Conservation (phyloP, 495 filamentous ascomycete species). For the Xylaria scruposa region DNA sequence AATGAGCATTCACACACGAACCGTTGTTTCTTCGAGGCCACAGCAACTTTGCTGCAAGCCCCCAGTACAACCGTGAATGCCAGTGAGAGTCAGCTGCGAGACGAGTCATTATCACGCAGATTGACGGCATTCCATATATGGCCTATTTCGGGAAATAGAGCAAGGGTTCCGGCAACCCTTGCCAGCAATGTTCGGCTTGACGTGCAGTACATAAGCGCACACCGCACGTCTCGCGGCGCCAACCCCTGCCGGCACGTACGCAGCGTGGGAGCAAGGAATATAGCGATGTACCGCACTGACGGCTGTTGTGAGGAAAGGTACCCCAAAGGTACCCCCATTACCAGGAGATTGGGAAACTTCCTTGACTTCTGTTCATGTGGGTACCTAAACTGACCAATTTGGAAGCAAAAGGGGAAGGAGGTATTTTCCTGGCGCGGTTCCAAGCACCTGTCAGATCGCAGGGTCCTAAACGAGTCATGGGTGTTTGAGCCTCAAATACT, state of each 20-base stretch:
- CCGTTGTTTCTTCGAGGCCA: neutral
- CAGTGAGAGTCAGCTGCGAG: neutral
- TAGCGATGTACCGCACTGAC: neutral
- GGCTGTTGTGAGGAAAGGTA: neutral
- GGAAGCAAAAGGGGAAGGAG: neutral
- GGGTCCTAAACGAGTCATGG: conserved; percentile 6
- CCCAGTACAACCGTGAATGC: neutral
- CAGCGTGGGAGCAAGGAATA: conserved; percentile 3
- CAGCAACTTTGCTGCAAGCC: conserved; percentile 5
- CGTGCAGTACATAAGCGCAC: neutral
- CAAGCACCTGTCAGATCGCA: neutral
- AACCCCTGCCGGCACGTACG: neutral
- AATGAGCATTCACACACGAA: neutral
- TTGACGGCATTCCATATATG: conserved; percentile 4
- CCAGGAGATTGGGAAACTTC: conserved; percentile 10
- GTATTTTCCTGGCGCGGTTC: neutral
- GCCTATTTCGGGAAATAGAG: conserved; percentile 12
- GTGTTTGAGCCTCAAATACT: neutral
- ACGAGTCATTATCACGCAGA: neutral
- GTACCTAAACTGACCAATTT: conserved; percentile 1
- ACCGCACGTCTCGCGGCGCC: conserved; percentile 3
- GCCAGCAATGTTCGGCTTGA: conserved; percentile 8
- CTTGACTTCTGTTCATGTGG: neutral
- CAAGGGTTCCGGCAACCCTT: neutral
- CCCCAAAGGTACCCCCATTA: neutral